These are phyloP conservation scores for Tricholoma sp. DNA, from an alignment of 768 basidiomycete genomes.

Conservation along the genomic window DNA sequence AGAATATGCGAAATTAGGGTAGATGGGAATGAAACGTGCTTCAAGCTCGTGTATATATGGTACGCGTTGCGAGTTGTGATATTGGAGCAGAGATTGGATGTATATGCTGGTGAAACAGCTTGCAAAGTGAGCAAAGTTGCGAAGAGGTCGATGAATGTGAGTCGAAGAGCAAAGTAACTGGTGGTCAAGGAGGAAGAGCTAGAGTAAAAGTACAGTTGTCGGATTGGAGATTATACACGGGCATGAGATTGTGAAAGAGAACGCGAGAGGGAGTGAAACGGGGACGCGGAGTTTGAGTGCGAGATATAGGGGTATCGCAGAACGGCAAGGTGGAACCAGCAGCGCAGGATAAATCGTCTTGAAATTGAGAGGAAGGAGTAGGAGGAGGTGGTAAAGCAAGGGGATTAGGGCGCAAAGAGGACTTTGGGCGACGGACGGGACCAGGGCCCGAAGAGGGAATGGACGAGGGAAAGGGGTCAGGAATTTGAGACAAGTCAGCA, in stretches of 20 bases:
- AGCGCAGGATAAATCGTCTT: neutral
- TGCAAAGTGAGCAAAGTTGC: neutral
- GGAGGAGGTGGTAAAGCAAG: slow-evolving; percentile 22
- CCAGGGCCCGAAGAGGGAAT: slow-evolving; percentile 32
- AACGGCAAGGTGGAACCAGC: slow-evolving; percentile 5
- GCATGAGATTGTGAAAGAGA: slow-evolving; percentile 59
- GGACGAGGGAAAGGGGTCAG: slow-evolving; percentile 14
- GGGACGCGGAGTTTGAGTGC: slow-evolving; percentile 27
- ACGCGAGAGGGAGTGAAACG: slow-evolving; percentile 44
- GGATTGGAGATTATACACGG: slow-evolving; percentile 32
- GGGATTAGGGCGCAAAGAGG: slow-evolving; percentile 46
- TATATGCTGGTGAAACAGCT: neutral
- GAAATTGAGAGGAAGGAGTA: neutral
- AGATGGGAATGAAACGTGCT: slow-evolving; percentile 1
- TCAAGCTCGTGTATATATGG: slow-evolving; percentile 2
- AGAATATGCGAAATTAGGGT: slow-evolving; percentile 2
- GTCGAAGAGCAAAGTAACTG: too few species aligned
- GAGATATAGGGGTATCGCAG: slow-evolving; percentile 17
- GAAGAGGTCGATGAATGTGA: neutral
- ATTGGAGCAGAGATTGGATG: slow-evolving; percentile 1
- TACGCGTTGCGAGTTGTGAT: neutral
- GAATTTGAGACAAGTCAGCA: slow-evolving; percentile 63
- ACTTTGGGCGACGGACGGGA: slow-evolving; percentile 56
- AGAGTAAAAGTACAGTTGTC: slow-evolving; percentile 28
- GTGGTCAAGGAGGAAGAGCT: slow-evolving; percentile 5